Percentiles rank a stretch among this genome's conserved stretches.
These are phyloP conservation scores for Irpex rosettiformis DNA, from an alignment of 1,284 basidiomycete genomes.

Conservation along the genomic window DNA sequence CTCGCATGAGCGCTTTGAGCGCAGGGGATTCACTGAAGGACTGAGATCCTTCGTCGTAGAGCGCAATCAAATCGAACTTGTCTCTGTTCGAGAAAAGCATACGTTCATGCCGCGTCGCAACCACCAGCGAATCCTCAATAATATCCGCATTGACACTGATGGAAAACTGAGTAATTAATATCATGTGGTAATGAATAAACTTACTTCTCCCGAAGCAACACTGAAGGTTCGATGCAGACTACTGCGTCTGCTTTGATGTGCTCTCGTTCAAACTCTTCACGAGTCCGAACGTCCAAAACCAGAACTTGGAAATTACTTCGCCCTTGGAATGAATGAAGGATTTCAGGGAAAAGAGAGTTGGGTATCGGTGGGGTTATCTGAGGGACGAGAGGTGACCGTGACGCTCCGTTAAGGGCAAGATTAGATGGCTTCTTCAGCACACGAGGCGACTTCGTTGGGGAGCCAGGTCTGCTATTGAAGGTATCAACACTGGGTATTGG, in stretches of 20 bases:
- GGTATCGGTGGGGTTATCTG: slow-evolving; percentile 41
- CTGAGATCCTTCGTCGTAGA: slow-evolving; percentile 79
- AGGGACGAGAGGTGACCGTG: slow-evolving; percentile 21
- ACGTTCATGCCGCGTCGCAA: slow-evolving; percentile 71
- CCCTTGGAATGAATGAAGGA: slow-evolving; percentile 58
- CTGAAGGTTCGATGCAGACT: slow-evolving; percentile 84
- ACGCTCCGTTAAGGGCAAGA: slow-evolving; percentile 30
- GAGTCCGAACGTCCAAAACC: slow-evolving; percentile 78
- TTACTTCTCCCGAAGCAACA: slow-evolving; percentile 69
- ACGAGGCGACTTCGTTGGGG: slow-evolving; percentile 34
- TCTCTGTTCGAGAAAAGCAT: slow-evolving; percentile 77
- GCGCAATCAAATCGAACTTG: slow-evolving; percentile 86
- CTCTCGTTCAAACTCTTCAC: slow-evolving; percentile 73
- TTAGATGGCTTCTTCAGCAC: slow-evolving; percentile 44
- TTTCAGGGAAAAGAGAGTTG: slow-evolving; percentile 56
- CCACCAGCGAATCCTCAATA: slow-evolving; percentile 75
- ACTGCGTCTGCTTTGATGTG: slow-evolving; percentile 70
- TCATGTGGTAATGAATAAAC: slow-evolving; percentile 23
- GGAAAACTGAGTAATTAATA: slow-evolving; percentile 1
- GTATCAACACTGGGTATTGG: slow-evolving; percentile 56
- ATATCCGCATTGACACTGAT: slow-evolving; percentile 62
- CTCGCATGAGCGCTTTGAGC: slow-evolving; percentile 56
- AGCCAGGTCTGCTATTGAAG: slow-evolving; percentile 59
- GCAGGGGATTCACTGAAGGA: slow-evolving; percentile 50
- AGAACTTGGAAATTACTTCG: slow-evolving; percentile 62